Evolutionary conservation across 192 early-diverging fungal genomes (phyloP).

Genomic region (Dispira parvispora): DNA sequence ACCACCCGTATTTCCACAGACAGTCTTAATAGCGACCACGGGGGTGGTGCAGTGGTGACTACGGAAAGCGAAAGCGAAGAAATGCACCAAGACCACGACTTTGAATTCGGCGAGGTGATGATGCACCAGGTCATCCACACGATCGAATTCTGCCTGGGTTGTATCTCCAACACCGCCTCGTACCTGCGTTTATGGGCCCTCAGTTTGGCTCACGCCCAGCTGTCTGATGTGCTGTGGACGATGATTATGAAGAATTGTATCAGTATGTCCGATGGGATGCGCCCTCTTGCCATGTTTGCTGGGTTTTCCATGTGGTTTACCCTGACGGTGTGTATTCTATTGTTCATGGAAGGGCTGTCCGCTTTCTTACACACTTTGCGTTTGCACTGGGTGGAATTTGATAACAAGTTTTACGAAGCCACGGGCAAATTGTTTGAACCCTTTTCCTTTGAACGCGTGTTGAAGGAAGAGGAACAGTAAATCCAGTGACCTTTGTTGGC

Average conservation of each 20-base stretch:
- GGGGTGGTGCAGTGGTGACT: constrained; percentile 23
- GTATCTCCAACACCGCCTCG: constrained; percentile 96
- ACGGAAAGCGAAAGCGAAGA: constrained; percentile 37
- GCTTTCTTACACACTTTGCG: constrained; percentile 82
- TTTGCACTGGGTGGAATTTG: constrained; percentile 97
- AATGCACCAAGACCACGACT: constrained; percentile 41
- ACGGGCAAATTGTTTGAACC: constrained; percentile 83
- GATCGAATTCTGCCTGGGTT: constrained; percentile 91
- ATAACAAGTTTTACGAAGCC: constrained; percentile 93
- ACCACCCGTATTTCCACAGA: constrained; percentile 30
- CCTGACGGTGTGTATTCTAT: constrained; percentile 59
- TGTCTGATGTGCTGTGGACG: constrained; percentile 91
- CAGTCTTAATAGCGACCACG: constrained; percentile 22
- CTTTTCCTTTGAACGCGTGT: constrained; percentile 51
- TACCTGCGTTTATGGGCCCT: constrained; percentile 98
- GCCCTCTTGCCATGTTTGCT: constrained; percentile 52
- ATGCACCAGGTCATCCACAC: constrained; percentile 97
- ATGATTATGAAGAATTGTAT: constrained; percentile 53
- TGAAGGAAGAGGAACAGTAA: constrained; percentile 20
- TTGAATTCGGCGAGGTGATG: constrained; percentile 93
- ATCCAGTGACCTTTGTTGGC: background rate
- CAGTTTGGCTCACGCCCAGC: constrained; percentile 91
- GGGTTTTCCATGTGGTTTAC: constrained; percentile 82
- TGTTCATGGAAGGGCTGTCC: constrained; percentile 77
- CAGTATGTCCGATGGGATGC: constrained; percentile 30